Conservation (phyloP, 148 eudicot species). For the Gaultheria prostrata region DNA sequence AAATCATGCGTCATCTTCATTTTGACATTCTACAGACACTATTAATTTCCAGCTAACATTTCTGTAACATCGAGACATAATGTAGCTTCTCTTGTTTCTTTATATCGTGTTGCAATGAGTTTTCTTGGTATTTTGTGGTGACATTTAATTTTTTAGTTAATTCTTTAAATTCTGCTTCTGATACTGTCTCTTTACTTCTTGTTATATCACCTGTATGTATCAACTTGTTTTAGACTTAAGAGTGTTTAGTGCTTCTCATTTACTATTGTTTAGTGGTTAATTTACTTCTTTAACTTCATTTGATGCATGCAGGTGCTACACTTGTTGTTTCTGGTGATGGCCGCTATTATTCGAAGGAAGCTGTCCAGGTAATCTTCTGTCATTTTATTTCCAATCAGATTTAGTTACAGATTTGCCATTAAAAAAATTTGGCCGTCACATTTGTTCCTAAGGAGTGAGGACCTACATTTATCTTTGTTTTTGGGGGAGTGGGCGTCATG, state of each 20-base stretch:
- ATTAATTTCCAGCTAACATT: neutral
- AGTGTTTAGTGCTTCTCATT: neutral
- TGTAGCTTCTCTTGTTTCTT: neutral
- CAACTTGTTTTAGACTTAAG: neutral
- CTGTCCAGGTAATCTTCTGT: constrained; percentile 68
- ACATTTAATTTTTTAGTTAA: neutral
- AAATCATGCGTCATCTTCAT: too few species aligned
- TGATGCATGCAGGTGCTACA: constrained; percentile 63
- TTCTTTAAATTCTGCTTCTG: neutral
- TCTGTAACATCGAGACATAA: neutral
- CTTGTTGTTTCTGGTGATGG: constrained; percentile 99
- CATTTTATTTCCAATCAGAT: neutral
- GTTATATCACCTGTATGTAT: neutral
- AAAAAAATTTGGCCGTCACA: neutral
- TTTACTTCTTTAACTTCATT: constrained; percentile 13
- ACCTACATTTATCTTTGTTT: neutral
- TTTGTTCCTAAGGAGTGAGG: constrained; percentile 3
- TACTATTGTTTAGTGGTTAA: neutral
- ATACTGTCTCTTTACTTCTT: neutral
- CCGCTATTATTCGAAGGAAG: constrained; percentile 92
- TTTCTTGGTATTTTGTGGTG: neutral
- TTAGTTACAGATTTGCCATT: neutral
- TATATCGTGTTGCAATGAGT: neutral
- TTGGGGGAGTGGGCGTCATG: neutral
- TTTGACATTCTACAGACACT: neutral